Percentiles rank a stretch among this genome's conserved stretches.
Conservation (phyloP, 345 rosid genomes). For the Citrus hindsii region DNA sequence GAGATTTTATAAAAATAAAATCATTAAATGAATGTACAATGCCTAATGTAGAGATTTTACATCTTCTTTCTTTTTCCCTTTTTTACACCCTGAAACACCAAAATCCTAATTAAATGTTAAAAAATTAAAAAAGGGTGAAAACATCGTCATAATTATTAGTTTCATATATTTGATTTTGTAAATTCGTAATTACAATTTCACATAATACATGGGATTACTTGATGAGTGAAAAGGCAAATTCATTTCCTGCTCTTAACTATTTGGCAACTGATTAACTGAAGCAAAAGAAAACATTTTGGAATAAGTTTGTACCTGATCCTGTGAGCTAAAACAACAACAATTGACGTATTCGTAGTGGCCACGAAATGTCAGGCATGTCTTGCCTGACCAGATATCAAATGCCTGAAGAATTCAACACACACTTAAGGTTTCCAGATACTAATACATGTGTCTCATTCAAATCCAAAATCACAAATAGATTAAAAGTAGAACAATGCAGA, state of each 20-base stretch:
- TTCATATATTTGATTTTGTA: not conserved
- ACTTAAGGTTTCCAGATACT: not conserved
- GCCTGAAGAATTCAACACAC: conserved; percentile 42
- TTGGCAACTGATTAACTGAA: not conserved
- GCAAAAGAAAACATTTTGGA: not conserved
- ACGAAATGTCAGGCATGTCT: conserved; percentile 49
- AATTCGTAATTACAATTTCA: not conserved
- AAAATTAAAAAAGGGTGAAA: not conserved
- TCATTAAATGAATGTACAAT: too few relatives aligned
- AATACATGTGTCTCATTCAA: not conserved
- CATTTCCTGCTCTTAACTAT: not conserved
- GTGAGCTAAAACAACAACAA: conserved; percentile 75
- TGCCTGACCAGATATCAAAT: conserved; percentile 85
- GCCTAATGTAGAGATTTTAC: not conserved
- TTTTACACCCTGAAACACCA: not conserved
- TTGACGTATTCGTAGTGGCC: conserved; percentile 85
- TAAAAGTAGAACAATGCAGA: not conserved
- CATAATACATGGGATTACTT: not conserved
- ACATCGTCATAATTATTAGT: not conserved
- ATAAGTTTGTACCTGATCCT: conserved; percentile 62
- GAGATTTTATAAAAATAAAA: too few relatives aligned
- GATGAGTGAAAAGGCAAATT: not conserved
- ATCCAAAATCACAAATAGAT: not conserved
- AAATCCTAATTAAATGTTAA: not conserved
- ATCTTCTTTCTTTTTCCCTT: not conserved